These are phyloP conservation scores for Tolypocladium amazonense DNA, from an alignment of 2,329 filamentous ascomycete genomes.

Conservation along the genomic window DNA sequence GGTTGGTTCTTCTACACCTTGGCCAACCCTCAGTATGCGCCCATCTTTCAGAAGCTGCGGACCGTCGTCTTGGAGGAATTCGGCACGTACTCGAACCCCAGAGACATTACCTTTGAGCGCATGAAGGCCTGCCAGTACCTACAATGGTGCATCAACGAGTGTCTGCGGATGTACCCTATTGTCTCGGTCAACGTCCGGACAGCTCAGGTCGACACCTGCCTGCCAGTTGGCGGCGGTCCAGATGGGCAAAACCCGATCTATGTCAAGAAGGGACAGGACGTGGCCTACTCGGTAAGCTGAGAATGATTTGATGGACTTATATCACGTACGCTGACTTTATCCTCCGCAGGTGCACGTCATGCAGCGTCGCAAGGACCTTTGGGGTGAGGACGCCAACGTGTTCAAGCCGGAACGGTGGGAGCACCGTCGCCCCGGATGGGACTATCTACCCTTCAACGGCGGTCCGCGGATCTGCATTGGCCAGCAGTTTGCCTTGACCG, in stretches of 20 bases:
- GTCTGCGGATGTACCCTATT: conserved; percentile 11
- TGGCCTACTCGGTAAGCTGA: conserved; percentile 22
- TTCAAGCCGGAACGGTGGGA: conserved; percentile 30
- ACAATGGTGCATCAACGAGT: conserved; percentile 13
- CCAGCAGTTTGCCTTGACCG: conserved; percentile 15
- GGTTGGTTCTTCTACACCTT: conserved; percentile 36
- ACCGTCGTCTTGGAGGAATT: conserved; percentile 32
- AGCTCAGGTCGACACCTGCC: conserved; percentile 28
- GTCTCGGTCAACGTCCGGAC: conserved; percentile 13
- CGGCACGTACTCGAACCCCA: conserved; percentile 28
- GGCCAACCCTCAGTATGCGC: conserved; percentile 21
- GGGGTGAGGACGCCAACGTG: conserved; percentile 25
- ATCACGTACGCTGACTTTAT: neutral
- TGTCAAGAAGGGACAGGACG: conserved; percentile 32
- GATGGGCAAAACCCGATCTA: conserved; percentile 36
- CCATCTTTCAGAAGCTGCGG: conserved; percentile 31
- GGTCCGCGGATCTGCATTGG: conserved; percentile 17
- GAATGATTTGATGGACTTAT: neutral
- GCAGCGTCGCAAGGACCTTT: conserved; percentile 27
- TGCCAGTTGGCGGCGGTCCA: conserved; percentile 40
- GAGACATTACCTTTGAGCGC: conserved; percentile 13
- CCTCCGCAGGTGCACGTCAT: conserved; percentile 15
- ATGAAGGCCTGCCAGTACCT: conserved; percentile 13
- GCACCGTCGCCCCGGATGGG: conserved; percentile 13
- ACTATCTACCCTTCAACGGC: conserved; percentile 16